Evolutionary conservation across 1,139 yeast genomes (phyloP).

Genomic region (Trichomonascaceae sp.): DNA sequence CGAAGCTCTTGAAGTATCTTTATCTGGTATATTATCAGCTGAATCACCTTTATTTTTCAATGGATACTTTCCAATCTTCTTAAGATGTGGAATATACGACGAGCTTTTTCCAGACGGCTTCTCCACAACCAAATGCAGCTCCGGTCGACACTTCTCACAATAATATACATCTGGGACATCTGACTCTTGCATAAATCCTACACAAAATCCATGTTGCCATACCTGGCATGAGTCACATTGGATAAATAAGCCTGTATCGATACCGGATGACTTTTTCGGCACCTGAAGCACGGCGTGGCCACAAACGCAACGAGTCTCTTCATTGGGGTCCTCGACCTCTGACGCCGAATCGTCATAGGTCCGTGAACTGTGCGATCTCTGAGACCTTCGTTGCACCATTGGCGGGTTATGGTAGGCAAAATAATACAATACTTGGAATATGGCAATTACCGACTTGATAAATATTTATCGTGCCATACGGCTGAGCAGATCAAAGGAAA

Average conservation of each 20-base stretch:
- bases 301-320: conserved; percentile 86
- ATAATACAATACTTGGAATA: neutral
- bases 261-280: conserved; percentile 36
- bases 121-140: conserved; percentile 56
- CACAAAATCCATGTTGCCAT: conserved; percentile 98
- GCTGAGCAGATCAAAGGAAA: neutral
- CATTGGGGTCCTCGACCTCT: conserved; percentile 47
- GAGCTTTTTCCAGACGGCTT: conserved; percentile 43
- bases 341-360: conserved; percentile 15
- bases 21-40: conserved; percentile 6
- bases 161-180: conserved; percentile 87
- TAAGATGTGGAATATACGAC: conserved; percentile 37
- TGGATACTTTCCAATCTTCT: conserved; percentile 12
- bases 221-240: conserved; percentile 91
- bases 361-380: conserved; percentile 14
- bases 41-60: conserved; percentile 7
- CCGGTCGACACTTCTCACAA: conserved; percentile 89
- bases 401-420: neutral
- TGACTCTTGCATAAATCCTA: conserved; percentile 65
- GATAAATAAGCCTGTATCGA: conserved; percentile 71
- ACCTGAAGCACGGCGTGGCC: conserved; percentile 62
- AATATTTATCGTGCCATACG: neutral
- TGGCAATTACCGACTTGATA: neutral
- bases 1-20: conserved; percentile 21
- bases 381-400: conserved; percentile 13